Evolutionary conservation across 805 yeast species (phyloP), one percentile per base, ranked within the genome.

Genomic region (Ogataea methylovora): DNA sequence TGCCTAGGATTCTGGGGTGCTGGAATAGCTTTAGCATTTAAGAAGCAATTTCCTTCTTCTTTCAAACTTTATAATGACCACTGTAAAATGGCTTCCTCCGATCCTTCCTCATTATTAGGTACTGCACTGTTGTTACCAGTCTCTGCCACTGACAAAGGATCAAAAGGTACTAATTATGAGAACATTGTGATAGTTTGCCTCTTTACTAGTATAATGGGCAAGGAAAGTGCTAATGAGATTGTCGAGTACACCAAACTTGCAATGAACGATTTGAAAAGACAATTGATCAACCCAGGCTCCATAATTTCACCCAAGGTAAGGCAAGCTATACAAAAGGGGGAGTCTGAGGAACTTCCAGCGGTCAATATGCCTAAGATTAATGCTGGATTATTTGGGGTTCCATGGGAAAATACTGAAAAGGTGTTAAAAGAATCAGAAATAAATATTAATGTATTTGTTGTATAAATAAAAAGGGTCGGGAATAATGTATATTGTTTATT

Each of bases 1-100:
- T 76, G 86, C 25, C 62, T 65, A 18, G 95, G 94, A 0, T 48
- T 65, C 2, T 85, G 95, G 95, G 92, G 92, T 4, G 90, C 84
- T 3, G 95, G 95, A 0, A 71, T 85, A 2, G 94, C 94, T 0
- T 63, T 63, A 4, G 70, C 58, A 18, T 73, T 85, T 47, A 70
- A 66, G 17, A 35, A 45, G 13, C 54, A 60, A 30, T 84, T 67
- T 52, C 87, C 85, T 2, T 48, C 61, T 2, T 72, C 90, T 4
- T 81, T 72, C 45, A 43, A 51, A 29, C 42, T 46, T 4, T 83
- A 85, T 46, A 43, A 51, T 12, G 44, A 54, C 2, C 62, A 66
- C 44, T 77, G 84, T 49, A 30, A 37, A 5, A 30, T 46, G 8
- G 40, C 42, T 19, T 13, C 33, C 10, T 31, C 45, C 4, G 36